Evolutionary conservation across 805 yeast species (phyloP), one percentile per base, ranked within the genome.

Genomic region (Cyberlindnera japonica): DNA sequence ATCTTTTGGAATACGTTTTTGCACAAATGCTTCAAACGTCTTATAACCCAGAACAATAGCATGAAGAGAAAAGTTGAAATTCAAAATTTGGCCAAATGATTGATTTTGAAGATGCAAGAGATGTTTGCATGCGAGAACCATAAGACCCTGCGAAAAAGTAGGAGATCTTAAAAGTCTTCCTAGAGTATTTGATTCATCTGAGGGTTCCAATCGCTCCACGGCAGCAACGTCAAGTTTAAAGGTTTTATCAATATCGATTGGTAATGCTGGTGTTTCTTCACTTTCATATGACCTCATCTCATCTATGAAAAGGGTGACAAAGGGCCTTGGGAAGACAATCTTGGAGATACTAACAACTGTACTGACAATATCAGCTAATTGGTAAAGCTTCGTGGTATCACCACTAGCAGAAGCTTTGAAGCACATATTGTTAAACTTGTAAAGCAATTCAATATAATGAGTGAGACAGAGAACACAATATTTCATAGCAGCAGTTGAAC

Each of bases 371-470:
- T 50, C 53, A n/a, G 44, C 51, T 4, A 50, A 18, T 24, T 50
- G 46, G 32, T 26, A 47, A 2, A 48, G 27, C 16, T 37, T 39
- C 6, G 3, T 17, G 14, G 30, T 31, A 6, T 41, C 42, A 5
- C 40, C 44, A 21, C 23, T 13, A 8, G 37, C 27, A 6, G 36
- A 17, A 9, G 31, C 32, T 2, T 19, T 13, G 6, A 24, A 13
- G 31, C 49, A 46, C 30, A 44, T 27, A 6, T 9, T 20, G 29
- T 43, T 51, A 20, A 53, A 36, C 18, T 44, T 39, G 19, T 38
- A 38, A 21, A 54, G 35, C 5, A 56, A 15, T 23, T 48, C 58
- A 35, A 56, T 46, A 23, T 48, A 23, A 34, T 56, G 55, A 0
- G 54, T 48, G 2, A 52, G 41, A 8, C 47, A 42, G 14, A 54